Conservation (phyloP, 805 yeast species). For the Saccharomycodes ludwigii region DNA sequence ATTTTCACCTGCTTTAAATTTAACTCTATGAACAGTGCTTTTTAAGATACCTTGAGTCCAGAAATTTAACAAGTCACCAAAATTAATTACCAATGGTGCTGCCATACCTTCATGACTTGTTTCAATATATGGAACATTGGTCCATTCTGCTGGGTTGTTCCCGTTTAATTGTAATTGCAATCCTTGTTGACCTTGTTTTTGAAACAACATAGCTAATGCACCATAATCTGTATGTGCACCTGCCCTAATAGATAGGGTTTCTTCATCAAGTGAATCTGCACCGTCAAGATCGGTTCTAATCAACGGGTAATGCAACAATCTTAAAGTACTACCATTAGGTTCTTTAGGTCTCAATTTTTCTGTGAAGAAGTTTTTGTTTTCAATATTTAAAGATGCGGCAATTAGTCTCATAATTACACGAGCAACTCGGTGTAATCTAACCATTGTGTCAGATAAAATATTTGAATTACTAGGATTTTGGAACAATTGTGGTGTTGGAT, state of each 20-base stretch:
- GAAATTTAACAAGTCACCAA: constrained; percentile 64
- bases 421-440: constrained; percentile 39
- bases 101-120: constrained; percentile 33
- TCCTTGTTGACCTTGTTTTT: constrained; percentile 60
- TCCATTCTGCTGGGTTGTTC: constrained; percentile 9
- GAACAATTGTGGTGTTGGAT: constrained; percentile 39
- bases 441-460: constrained; percentile 28
- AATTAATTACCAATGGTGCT: constrained; percentile 69
- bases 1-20: constrained; percentile 43
- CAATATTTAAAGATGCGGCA: constrained; percentile 48
- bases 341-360: constrained; percentile 39
- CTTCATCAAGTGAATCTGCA: constrained; percentile 11
- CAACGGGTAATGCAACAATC: constrained; percentile 64
- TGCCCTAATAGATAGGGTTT: constrained; percentile 48
- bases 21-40: constrained; percentile 64
- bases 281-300: constrained; percentile 24
- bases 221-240: constrained; percentile 89
- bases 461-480: constrained; percentile 29
- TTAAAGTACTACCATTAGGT: constrained; percentile 50
- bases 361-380: constrained; percentile 51
- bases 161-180: constrained; percentile 30
- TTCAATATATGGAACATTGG: constrained; percentile 49
- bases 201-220: constrained; percentile 59
- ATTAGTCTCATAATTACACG: constrained; percentile 39
- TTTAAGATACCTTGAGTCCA: constrained; percentile 73